Conservation (phyloP, 306 rosid species). For the Herpetospermum pedunculosum region DNA sequence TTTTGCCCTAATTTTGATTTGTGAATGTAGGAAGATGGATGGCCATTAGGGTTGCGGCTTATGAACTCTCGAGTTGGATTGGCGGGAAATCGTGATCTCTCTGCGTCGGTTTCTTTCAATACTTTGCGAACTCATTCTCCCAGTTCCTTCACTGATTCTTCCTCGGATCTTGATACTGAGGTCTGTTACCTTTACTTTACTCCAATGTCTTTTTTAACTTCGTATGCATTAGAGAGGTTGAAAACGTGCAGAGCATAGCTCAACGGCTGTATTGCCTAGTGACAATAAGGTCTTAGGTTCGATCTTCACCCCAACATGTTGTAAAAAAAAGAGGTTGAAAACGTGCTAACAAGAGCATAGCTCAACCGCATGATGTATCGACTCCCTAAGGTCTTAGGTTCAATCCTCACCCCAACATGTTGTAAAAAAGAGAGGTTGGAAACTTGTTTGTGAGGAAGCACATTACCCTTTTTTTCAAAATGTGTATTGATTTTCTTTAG, state of each 20-base stretch:
- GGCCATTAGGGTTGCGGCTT: conserved; percentile 73
- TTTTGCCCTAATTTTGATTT: background rate
- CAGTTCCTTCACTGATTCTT: conserved; percentile 28
- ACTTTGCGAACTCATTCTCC: conserved; percentile 51
- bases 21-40: conserved; percentile 54
- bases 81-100: conserved; percentile 21
- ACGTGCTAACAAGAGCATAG: too few species aligned
- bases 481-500: background rate
- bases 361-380: too few species aligned
- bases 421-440: too few species aligned
- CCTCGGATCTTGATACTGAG: conserved; percentile 58
- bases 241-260: too few species aligned
- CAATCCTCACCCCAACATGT: too few species aligned
- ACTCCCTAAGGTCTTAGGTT: too few species aligned
- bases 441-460: background rate
- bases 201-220: background rate
- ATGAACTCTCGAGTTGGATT: conserved; percentile 50
- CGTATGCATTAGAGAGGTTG: background rate
- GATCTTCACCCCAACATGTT: too few species aligned
- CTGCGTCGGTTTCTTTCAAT: conserved; percentile 50
- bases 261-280: too few species aligned
- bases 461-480: background rate
- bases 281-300: too few species aligned
- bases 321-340: too few species aligned
- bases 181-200: conserved; percentile 29